These are phyloP conservation scores for Pseudogymnoascus destructans DNA, from an alignment of 2,329 filamentous ascomycete species.

Conservation along the genomic window DNA sequence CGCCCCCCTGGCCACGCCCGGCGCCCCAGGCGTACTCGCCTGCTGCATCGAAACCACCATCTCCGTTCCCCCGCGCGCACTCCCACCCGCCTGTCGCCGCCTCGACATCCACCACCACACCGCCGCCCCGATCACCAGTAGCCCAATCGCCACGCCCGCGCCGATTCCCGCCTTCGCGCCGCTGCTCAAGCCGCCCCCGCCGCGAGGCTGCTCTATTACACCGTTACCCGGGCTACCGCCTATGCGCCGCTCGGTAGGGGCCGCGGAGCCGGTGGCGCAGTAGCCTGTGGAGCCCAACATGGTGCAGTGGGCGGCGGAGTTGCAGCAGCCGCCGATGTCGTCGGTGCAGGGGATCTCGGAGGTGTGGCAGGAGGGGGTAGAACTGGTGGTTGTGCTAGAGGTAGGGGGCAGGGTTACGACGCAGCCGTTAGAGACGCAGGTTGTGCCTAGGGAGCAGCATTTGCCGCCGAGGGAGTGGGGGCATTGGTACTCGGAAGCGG, in stretches of 20 bases:
- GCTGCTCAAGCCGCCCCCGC: constrained; percentile 28
- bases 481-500: constrained; percentile 25
- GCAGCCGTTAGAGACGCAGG: constrained; percentile 31
- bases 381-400: constrained; percentile 23
- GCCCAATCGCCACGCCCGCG: constrained; percentile 36
- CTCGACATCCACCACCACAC: constrained; percentile 37
- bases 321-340: constrained; percentile 37
- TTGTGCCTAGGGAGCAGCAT: constrained; percentile 36
- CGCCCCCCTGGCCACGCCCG: not conserved
- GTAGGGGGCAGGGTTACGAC: constrained; percentile 21
- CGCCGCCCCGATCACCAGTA: constrained; percentile 31
- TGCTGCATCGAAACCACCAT: not conserved
- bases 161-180: constrained; percentile 46
- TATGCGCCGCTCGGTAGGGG: constrained; percentile 18
- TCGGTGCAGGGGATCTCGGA: constrained; percentile 32
- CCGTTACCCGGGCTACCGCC: constrained; percentile 24
- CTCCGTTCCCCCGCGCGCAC: constrained; percentile 11
- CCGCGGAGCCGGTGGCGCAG: constrained; percentile 29
- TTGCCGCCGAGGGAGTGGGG: constrained; percentile 24
- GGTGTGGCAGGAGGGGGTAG: constrained; percentile 33
- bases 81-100: constrained; percentile 19
- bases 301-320: constrained; percentile 32
- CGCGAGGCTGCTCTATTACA: constrained; percentile 13
- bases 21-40: constrained; percentile 8
- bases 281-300: constrained; percentile 27